Percentiles rank a stretch among this genome's conserved stretches.
Evolutionary conservation across 306 rosid species (phyloP).

Genomic region (Quillaja saponaria): DNA sequence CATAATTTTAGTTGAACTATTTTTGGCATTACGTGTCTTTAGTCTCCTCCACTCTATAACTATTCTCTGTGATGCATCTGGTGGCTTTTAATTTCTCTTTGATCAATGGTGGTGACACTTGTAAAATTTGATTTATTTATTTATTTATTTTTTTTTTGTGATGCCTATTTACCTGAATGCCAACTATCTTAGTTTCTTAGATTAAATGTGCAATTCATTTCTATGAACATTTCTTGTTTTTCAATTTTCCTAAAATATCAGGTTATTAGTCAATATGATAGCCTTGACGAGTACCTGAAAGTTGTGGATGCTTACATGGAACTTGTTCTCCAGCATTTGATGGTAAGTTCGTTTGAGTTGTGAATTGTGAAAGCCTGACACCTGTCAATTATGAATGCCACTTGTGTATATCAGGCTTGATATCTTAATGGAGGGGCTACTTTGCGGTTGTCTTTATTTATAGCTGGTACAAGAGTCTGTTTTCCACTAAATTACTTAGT

Average conservation of each 20-base stretch:
- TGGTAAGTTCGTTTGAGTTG: constrained; percentile 57
- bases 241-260: constrained; percentile 38
- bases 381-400: constrained; percentile 13
- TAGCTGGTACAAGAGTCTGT: constrained; percentile 19
- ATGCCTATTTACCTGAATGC: too few relatives aligned
- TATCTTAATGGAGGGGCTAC: constrained; percentile 10
- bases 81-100: too few relatives aligned
- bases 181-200: too few relatives aligned
- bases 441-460: too few relatives aligned
- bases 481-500: too few relatives aligned
- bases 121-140: too few relatives aligned
- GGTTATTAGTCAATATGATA: constrained; percentile 60
- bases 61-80: too few relatives aligned
- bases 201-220: constrained; percentile 15
- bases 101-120: too few relatives aligned
- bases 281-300: constrained; percentile 77
- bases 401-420: constrained; percentile 15
- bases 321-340: constrained; percentile 70
- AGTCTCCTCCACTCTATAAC: too few relatives aligned
- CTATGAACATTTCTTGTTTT: constrained; percentile 18
- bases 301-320: constrained; percentile 90
- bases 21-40: too few relatives aligned
- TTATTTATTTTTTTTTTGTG: too few relatives aligned
- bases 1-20: neutral
- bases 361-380: constrained; percentile 21